Percentiles rank a stretch among this genome's conserved stretches.
Conservation (phyloP, 768 basidiomycete genomes). For the Calocybe indica region DNA sequence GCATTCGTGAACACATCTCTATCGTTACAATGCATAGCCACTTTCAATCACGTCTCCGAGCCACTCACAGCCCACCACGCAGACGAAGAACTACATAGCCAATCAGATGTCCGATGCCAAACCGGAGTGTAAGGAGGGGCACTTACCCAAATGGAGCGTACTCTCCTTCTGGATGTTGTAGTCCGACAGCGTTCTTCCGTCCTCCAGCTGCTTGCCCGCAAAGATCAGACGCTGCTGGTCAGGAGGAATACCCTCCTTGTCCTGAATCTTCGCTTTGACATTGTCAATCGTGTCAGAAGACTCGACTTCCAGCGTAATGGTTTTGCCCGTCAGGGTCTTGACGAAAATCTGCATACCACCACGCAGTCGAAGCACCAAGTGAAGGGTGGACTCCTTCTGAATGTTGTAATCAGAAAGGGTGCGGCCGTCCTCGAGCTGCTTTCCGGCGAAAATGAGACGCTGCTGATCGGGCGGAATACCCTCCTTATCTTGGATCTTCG, state of each 20-base stretch:
- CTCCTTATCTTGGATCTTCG: constrained; percentile 80
- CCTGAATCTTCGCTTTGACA: constrained; percentile 73
- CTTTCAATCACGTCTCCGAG: neutral
- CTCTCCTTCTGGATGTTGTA: constrained; percentile 75
- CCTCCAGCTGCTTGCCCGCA: constrained; percentile 75
- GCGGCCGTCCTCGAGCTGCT: constrained; percentile 91
- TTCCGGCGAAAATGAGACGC: constrained; percentile 88
- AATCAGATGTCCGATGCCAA: constrained; percentile 52
- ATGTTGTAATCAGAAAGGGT: constrained; percentile 84
- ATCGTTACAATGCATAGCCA: neutral
- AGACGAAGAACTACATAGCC: constrained; percentile 75
- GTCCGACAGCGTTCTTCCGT: constrained; percentile 72
- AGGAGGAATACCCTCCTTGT: constrained; percentile 77
- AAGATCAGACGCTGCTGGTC: constrained; percentile 77
- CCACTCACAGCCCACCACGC: constrained; percentile 28
- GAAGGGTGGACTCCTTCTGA: constrained; percentile 75
- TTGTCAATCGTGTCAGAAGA: constrained; percentile 74
- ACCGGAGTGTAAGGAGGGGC: constrained; percentile 68
- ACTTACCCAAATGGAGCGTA: constrained; percentile 53
- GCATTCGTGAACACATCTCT: neutral
- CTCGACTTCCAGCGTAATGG: constrained; percentile 71
- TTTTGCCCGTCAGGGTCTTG: constrained; percentile 71
- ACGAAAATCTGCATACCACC: constrained; percentile 72
- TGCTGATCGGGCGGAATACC: constrained; percentile 86
- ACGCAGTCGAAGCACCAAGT: constrained; percentile 68